phyloP scores from a whole-genome alignment of 2,329 filamentous ascomycete species.

The Aspergillus jensenii region DNA sequence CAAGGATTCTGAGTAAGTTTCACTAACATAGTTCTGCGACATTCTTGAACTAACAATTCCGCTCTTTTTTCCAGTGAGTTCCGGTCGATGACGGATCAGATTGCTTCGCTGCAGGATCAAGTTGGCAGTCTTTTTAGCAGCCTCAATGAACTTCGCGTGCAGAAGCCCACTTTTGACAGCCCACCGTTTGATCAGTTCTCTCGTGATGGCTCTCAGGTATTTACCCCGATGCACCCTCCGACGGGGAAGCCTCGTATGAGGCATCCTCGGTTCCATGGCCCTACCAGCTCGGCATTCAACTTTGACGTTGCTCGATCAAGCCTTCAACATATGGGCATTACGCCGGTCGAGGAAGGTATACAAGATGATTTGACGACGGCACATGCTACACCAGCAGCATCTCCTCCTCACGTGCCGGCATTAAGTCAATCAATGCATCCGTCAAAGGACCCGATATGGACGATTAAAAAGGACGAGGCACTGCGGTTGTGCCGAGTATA shows the following conservation, averaged over 20 bases:
- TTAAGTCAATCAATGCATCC: constrained; percentile 41
- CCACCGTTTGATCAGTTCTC: constrained; percentile 36
- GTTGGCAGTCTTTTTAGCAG: constrained; percentile 74
- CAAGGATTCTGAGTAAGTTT: constrained; percentile 74
- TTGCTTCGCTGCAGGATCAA: constrained; percentile 76
- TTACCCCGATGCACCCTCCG: constrained; percentile 39
- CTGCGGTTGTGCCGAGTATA: constrained; percentile 75
- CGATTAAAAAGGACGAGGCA: constrained; percentile 75
- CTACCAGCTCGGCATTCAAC: constrained; percentile 81
- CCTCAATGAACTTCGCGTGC: constrained; percentile 64
- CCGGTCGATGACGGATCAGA: constrained; percentile 73
- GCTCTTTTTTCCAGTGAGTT: constrained; percentile 60
- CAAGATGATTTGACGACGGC: constrained; percentile 58
- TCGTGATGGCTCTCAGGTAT: constrained; percentile 41
- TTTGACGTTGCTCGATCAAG: constrained; percentile 85
- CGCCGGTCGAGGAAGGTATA: constrained; percentile 58
- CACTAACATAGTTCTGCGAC: background rate
- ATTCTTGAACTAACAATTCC: constrained; percentile 6
- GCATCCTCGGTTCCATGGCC: constrained; percentile 73
- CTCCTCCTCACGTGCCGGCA: constrained; percentile 37
- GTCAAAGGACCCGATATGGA: constrained; percentile 75
- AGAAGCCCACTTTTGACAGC: constrained; percentile 37
- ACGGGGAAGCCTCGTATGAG: constrained; percentile 52
- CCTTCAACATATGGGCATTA: constrained; percentile 85
- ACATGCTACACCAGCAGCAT: constrained; percentile 53